phyloP scores from a whole-genome alignment of 164 flowering plant genomes.

The Liriodendron chinense region DNA sequence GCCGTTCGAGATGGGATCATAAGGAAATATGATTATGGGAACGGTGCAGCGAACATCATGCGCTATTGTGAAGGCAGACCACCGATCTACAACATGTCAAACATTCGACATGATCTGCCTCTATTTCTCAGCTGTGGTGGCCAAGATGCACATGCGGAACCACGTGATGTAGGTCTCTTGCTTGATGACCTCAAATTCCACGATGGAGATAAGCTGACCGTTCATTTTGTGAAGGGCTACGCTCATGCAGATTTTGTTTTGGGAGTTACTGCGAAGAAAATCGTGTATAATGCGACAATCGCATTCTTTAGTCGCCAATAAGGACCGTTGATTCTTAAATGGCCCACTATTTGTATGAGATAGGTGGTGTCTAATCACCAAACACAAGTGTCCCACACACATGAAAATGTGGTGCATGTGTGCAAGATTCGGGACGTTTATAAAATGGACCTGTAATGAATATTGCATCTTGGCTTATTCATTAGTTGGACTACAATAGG shows the following conservation, averaged over 20 bases:
- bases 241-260: constrained; percentile 71
- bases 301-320: constrained; percentile 44
- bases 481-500: too few species aligned
- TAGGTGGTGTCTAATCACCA: too few species aligned
- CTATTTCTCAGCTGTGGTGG: constrained; percentile 74
- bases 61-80: constrained; percentile 51
- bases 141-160: constrained; percentile 58
- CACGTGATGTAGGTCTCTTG: constrained; percentile 40
- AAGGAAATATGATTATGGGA: constrained; percentile 53
- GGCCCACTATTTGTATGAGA: too few species aligned
- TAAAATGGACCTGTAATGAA: too few species aligned
- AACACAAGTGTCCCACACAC: too few species aligned
- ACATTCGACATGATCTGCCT: constrained; percentile 58
- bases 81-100: constrained; percentile 56
- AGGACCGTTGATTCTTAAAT: background rate
- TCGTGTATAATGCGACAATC: constrained; percentile 45
- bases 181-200: constrained; percentile 57
- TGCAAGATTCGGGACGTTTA: too few species aligned
- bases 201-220: constrained; percentile 46
- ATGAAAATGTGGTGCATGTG: too few species aligned
- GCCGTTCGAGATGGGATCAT: constrained; percentile 51
- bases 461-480: too few species aligned
- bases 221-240: constrained; percentile 51
- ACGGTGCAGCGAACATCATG: constrained; percentile 26
- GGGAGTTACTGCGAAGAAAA: constrained; percentile 56